A percentile compares a stretch with the other conserved stretches of the same genome.
Evolutionary conservation across 306 rosid genomes (phyloP).

Genomic region (Cicer cuneatum): DNA sequence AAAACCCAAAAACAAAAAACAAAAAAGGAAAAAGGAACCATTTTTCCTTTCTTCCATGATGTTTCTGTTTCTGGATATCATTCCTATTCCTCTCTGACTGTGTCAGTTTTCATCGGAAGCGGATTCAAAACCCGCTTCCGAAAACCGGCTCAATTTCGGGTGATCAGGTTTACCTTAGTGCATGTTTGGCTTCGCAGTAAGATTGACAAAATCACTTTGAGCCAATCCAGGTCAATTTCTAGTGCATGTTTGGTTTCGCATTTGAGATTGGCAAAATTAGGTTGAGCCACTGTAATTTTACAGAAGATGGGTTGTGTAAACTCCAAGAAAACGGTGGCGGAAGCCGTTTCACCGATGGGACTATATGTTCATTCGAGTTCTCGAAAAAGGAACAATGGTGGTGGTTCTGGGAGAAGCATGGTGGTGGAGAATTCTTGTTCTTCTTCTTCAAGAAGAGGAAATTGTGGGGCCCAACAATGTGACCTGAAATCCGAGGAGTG

Average conservation of each 20-base stretch:
- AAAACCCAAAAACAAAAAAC: not conserved
- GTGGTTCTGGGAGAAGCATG: conserved; percentile 20
- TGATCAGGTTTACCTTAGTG: conserved; percentile 11
- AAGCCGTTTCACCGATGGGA: conserved; percentile 15
- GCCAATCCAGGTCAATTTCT: too few relatives aligned
- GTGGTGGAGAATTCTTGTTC: conserved; percentile 18
- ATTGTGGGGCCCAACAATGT: conserved; percentile 36
- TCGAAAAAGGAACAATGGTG: conserved; percentile 39
- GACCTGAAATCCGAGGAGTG: conserved; percentile 51
- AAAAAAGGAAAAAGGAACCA: not conserved
- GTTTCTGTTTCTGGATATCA: conserved; percentile 36
- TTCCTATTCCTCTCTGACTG: conserved; percentile 30
- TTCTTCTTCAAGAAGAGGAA: conserved; percentile 26
- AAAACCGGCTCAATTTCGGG: conserved; percentile 2
- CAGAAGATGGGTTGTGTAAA: conserved; percentile 75
- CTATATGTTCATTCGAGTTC: not conserved
- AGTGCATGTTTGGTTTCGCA: too few relatives aligned
- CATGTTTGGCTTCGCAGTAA: too few relatives aligned
- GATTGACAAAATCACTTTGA: too few relatives aligned
- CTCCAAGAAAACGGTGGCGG: conserved; percentile 61
- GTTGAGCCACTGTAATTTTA: too few relatives aligned
- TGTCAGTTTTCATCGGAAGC: conserved; percentile 31
- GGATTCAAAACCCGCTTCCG: conserved; percentile 31
- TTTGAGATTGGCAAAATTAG: too few relatives aligned
- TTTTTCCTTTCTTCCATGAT: conserved; percentile 16